A percentile compares a stretch with the other conserved stretches of the same genome.
Conservation (phyloP, 306 rosid genomes). For the Coriaria nepalensis region DNA sequence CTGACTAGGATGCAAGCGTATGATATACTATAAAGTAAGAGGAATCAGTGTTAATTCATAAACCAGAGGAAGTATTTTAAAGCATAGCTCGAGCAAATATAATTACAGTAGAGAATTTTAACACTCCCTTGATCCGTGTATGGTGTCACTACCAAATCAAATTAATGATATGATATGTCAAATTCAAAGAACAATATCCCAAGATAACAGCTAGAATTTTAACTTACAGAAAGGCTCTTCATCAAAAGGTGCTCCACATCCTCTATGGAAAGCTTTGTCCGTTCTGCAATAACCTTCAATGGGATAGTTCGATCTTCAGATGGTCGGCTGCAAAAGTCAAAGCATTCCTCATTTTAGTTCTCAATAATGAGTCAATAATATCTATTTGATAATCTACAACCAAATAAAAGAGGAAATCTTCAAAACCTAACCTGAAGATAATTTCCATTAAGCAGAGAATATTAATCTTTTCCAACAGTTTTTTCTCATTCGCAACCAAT, state of each 20-base stretch:
- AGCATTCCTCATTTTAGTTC: neutral
- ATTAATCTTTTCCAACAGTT: slow-evolving; percentile 82
- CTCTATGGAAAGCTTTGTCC: slow-evolving; percentile 89
- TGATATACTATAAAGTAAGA: too few species aligned
- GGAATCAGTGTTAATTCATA: too few species aligned
- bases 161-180: too few species aligned
- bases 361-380: too few species aligned
- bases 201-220: neutral
- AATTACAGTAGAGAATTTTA: too few species aligned
- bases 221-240: slow-evolving; percentile 96
- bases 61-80: too few species aligned
- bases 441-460: slow-evolving; percentile 99
- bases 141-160: too few species aligned
- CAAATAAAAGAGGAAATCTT: too few species aligned
- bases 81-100: too few species aligned
- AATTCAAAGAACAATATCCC: neutral
- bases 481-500: slow-evolving; percentile 78
- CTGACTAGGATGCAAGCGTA: too few species aligned
- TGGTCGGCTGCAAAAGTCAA: slow-evolving; percentile 65
- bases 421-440: slow-evolving; percentile 45
- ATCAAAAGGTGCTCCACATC: slow-evolving; percentile 94
- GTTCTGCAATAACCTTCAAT: slow-evolving; percentile 75
- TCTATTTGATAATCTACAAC: too few species aligned
- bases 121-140: too few species aligned
- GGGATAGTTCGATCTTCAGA: slow-evolving; percentile 96